phyloP scores from a whole-genome alignment of 1,139 yeast species.

The Lodderomyces pseudojiufengensis region DNA sequence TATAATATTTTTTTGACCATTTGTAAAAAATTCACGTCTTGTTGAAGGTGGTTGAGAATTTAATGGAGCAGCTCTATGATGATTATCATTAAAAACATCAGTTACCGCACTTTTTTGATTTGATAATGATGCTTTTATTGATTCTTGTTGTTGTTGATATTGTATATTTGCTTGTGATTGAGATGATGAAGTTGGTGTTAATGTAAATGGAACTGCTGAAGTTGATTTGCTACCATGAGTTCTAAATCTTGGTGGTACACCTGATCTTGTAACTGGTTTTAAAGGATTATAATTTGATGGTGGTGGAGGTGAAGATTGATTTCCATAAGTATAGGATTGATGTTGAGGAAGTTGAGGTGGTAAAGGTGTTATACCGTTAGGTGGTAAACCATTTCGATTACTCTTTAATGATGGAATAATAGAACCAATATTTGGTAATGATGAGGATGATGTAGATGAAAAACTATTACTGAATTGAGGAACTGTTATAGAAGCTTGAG shows the following conservation, averaged over 20 bases:
- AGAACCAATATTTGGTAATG: too few relatives aligned
- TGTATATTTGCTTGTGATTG: constrained; percentile 5
- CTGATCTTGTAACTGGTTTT: too few relatives aligned
- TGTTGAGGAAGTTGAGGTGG: constrained; percentile 2
- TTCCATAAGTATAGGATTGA: too few relatives aligned
- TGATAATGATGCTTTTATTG: background rate
- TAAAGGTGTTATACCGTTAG: background rate
- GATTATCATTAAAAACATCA: constrained; percentile 50
- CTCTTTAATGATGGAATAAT: too few relatives aligned
- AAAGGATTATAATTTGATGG: too few relatives aligned
- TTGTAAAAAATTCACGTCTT: constrained; percentile 42
- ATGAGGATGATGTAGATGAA: too few relatives aligned
- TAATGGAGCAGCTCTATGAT: constrained; percentile 47
- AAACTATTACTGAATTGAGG: too few relatives aligned
- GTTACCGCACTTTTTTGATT: constrained; percentile 23
- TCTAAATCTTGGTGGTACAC: too few relatives aligned
- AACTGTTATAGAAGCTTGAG: background rate
- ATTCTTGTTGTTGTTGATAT: constrained; percentile 2
- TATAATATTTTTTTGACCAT: constrained; percentile 28
- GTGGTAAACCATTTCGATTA: too few relatives aligned
- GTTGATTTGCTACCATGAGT: constrained; percentile 3
- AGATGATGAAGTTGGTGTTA: constrained; percentile 8
- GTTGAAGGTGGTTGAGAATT: constrained; percentile 55
- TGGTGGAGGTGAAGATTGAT: constrained; percentile 2
- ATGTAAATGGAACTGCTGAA: constrained; percentile 6